Evolutionary conservation across 2,329 filamentous ascomycete genomes (phyloP).

Genomic region (Calonectria fujianensis): DNA sequence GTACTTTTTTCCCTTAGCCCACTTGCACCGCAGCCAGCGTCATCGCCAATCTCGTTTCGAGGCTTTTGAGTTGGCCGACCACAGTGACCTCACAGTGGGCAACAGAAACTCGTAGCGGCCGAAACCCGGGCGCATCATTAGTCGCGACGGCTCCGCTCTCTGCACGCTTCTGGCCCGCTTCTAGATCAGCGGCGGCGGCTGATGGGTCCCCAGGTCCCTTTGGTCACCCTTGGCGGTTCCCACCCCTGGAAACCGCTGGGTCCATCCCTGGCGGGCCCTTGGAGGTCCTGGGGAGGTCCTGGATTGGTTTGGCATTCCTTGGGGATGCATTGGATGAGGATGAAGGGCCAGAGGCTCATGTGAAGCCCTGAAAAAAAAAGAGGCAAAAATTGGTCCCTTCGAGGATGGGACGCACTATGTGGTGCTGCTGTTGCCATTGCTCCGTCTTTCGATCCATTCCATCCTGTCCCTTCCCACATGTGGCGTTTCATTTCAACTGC

Average conservation of each 20-base stretch:
- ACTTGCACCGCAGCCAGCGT: conserved; percentile 32
- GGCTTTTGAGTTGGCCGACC: conserved; percentile 35
- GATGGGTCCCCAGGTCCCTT: conserved; percentile 46
- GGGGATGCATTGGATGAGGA: conserved; percentile 36
- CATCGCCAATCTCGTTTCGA: conserved; percentile 43
- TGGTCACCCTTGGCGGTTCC: conserved; percentile 31
- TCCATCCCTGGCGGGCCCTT: conserved; percentile 45
- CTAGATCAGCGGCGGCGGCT: conserved; percentile 56
- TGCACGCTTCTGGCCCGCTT: conserved; percentile 57
- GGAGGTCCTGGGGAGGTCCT: conserved; percentile 37
- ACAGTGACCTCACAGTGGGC: conserved; percentile 47
- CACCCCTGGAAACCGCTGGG: conserved; percentile 46
- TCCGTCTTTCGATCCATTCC: conserved; percentile 18
- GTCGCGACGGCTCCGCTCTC: conserved; percentile 52
- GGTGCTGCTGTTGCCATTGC: neutral
- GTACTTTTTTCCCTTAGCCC: conserved; percentile 7
- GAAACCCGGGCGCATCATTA: conserved; percentile 55
- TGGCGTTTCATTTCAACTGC: conserved; percentile 22
- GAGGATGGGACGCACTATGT: neutral
- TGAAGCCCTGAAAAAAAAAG: conserved; percentile 30
- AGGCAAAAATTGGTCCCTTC: conserved; percentile 23
- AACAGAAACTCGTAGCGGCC: conserved; percentile 51
- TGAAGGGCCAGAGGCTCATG: conserved; percentile 11
- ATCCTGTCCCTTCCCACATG: conserved; percentile 22
- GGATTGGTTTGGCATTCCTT: conserved; percentile 33